Conservation (phyloP, 805 yeast genomes). For the Hanseniaspora occidentalis region DNA sequence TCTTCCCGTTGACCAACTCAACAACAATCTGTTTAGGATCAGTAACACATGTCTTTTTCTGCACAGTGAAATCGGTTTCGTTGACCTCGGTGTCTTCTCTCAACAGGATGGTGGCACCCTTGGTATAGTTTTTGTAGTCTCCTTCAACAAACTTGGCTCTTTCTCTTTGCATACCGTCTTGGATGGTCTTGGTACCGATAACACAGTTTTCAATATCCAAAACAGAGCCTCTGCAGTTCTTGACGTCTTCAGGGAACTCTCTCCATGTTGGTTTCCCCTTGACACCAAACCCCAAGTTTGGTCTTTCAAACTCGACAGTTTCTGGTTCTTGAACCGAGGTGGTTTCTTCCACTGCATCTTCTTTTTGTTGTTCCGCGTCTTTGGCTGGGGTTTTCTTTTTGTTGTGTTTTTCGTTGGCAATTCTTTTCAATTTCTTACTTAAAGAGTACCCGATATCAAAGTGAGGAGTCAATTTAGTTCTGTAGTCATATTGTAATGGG, state of each 20-base stretch:
- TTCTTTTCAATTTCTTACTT: constrained; percentile 17
- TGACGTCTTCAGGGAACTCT: constrained; percentile 13
- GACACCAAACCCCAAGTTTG: constrained; percentile 81
- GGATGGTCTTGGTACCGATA: constrained; percentile 73
- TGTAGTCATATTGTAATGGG: constrained; percentile 62
- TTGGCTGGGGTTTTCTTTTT: no score
- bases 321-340: no score
- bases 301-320: constrained; percentile 30
- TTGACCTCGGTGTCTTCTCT: constrained; percentile 55
- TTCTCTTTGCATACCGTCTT: constrained; percentile 61
- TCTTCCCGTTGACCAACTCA: constrained; percentile 61
- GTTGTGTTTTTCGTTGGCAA: constrained; percentile 10
- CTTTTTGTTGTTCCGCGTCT: no score
- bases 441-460: constrained; percentile 53
- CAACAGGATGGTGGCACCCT: constrained; percentile 78
- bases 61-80: constrained; percentile 22
- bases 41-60: constrained; percentile 75
- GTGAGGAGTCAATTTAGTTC: constrained; percentile 95
- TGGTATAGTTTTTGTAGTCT: constrained; percentile 36
- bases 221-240: constrained; percentile 34
- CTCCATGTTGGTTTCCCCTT: constrained; percentile 73
- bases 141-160: constrained; percentile 40
- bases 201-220: constrained; percentile 90
- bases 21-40: constrained; percentile 66
- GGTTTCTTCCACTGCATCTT: no score